phyloP scores from a whole-genome alignment of 495 filamentous ascomycete genomes.

The Neurospora discreta region DNA sequence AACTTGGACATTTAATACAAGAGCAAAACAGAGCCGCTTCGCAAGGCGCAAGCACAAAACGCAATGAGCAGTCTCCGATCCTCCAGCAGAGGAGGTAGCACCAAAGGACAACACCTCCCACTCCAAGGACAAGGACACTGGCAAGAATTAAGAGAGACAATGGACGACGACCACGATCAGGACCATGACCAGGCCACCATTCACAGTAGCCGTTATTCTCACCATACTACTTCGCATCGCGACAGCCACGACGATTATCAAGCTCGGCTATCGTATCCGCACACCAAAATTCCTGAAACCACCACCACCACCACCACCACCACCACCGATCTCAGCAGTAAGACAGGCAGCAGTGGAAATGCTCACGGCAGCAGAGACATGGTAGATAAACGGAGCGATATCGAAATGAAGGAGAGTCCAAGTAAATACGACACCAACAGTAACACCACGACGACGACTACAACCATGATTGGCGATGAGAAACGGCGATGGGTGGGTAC shows the following conservation, averaged over 20 bases:
- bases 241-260: not conserved
- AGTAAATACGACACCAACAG: not conserved
- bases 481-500: not conserved
- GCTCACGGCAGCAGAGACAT: no score
- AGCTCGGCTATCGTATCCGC: not conserved
- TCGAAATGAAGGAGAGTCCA: not conserved
- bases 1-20: not conserved
- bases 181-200: not conserved
- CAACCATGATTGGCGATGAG: not conserved
- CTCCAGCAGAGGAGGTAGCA: not conserved
- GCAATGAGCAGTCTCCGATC: not conserved
- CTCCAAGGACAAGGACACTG: not conserved
- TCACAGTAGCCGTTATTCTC: not conserved
- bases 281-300: not conserved
- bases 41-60: not conserved
- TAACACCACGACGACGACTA: not conserved
- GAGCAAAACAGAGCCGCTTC: not conserved
- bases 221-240: not conserved
- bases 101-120: not conserved
- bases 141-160: not conserved
- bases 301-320: no score
- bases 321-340: no score
- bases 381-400: no score
- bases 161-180: not conserved
- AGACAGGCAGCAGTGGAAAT: no score